Percentiles rank a stretch among this genome's conserved stretches.
Evolutionary conservation across 2,329 filamentous ascomycete species (phyloP).

Genomic region (Cryoendolithus antarcticus): DNA sequence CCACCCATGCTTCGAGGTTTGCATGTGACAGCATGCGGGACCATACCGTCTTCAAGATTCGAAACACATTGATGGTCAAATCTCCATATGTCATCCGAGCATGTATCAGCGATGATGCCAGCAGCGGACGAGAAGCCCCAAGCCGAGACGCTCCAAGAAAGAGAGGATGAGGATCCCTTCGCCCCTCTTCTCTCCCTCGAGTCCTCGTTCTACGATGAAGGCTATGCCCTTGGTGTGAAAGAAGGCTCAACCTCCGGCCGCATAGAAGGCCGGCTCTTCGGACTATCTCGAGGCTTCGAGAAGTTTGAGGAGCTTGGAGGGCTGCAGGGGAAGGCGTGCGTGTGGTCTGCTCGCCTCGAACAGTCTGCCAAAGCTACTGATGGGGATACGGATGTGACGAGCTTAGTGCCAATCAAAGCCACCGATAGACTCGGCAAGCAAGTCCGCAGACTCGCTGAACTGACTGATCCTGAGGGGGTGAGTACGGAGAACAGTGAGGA

Average conservation of each 20-base stretch:
- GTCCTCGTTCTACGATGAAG: conserved; percentile 66
- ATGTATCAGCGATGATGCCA: too few relatives aligned
- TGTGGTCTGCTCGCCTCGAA: conserved; percentile 70
- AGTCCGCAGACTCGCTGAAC: conserved; percentile 57
- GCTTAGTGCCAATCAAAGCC: neutral
- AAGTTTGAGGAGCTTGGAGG: conserved; percentile 75
- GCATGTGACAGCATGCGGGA: too few relatives aligned
- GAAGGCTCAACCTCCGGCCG: conserved; percentile 70
- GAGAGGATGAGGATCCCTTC: conserved; percentile 25
- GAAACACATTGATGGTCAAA: too few relatives aligned
- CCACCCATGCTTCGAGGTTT: too few relatives aligned
- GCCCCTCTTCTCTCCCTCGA: conserved; percentile 48
- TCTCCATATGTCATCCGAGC: too few relatives aligned
- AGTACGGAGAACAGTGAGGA: conserved; percentile 77
- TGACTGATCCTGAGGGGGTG: conserved; percentile 67
- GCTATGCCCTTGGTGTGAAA: conserved; percentile 59
- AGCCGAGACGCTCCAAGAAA: too few relatives aligned
- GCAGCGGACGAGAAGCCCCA: too few relatives aligned
- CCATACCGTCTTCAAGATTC: too few relatives aligned
- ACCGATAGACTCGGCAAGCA: conserved; percentile 66
- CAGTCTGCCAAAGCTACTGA: neutral
- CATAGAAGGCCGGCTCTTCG: conserved; percentile 80
- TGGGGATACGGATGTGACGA: neutral
- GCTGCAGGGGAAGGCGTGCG: conserved; percentile 61
- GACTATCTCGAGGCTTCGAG: conserved; percentile 83